Conservation (phyloP, 768 basidiomycete species). For the Exsudoporus frostii region DNA sequence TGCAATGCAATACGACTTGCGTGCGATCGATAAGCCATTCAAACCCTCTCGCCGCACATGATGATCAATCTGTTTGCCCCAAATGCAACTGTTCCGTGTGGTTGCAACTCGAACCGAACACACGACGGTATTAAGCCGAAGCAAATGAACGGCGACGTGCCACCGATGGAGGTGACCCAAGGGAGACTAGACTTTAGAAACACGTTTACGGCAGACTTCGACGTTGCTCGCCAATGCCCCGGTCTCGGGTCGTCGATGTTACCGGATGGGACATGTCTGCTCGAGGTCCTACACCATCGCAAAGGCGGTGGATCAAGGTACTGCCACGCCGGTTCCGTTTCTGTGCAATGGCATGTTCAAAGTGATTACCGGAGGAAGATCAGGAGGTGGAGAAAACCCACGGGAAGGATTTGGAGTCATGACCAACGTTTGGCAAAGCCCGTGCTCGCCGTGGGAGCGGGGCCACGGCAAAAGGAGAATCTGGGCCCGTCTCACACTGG, state of each 20-base stretch:
- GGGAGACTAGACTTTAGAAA: not conserved
- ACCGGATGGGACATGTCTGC: conserved; percentile 1
- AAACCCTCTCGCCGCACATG: too few relatives aligned
- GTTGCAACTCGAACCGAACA: too few relatives aligned
- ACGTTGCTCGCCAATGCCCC: not conserved
- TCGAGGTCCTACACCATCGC: not conserved
- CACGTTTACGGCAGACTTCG: conserved; percentile 2
- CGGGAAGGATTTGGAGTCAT: not conserved
- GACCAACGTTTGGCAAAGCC: not conserved
- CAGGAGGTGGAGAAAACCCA: not conserved
- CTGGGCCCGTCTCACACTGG: conserved; percentile 8
- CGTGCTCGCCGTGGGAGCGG: conserved; percentile 17
- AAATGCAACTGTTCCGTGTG: not conserved
- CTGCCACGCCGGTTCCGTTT: conserved; percentile 5
- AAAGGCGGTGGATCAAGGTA: not conserved
- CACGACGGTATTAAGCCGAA: conserved; percentile 4
- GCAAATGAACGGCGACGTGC: conserved; percentile 14
- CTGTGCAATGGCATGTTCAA: not conserved
- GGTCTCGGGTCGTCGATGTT: not conserved
- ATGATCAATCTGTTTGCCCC: not conserved
- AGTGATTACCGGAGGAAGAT: conserved; percentile 3
- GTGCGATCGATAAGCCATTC: too few relatives aligned
- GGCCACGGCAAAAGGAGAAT: not conserved
- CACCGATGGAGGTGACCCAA: conserved; percentile 7
- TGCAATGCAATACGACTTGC: too few relatives aligned